Base-by-base conservation (phyloP, 1,284 basidiomycete genomes). In the Exobasidium cylindrosporum region DNA sequence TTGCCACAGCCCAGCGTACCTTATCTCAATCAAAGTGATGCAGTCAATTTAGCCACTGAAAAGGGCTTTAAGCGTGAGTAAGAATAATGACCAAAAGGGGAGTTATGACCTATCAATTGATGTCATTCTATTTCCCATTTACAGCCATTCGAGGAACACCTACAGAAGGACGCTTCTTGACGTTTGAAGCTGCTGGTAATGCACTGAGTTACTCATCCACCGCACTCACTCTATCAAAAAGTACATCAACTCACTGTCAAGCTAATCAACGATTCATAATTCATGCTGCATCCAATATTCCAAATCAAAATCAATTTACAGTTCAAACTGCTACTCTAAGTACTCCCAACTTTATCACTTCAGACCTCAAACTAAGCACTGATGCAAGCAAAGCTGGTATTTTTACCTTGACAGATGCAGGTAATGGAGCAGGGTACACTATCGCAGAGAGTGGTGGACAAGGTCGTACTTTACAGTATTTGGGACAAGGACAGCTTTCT, bases 81-180 rank as follows among this genome's bases (percentile, higher is more conserved):
- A n/a, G n/a, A n/a, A n/a, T n/a, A n/a, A n/a, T n/a, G n/a, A n/a
- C n/a, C n/a, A n/a, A n/a, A n/a, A n/a, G n/a, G n/a, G n/a, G n/a
- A n/a, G n/a, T n/a, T n/a, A n/a, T n/a, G n/a, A n/a, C n/a, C n/a
- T n/a, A n/a, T n/a, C n/a, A n/a, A n/a, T n/a, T n/a, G n/a, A n/a
- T n/a, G n/a, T n/a, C n/a, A n/a, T n/a, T n/a, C n/a, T n/a, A n/a
- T n/a, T n/a, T n/a, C n/a, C n/a, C n/a, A n/a, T n/a, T n/a, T n/a
- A n/a, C n/a, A n/a, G n/a, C n/a, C 3, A 52, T 72, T 3, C 66
- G 72, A 14, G 73, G 73, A 13, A 62, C 60, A 13, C 63, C 67
- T 10, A 68, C 69, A 44, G 73, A 75, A 61, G 73, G 73, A 23
- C 73, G 70, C 21, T 75, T 54, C 57, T 66, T 64, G 11, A 61